Base-by-base conservation (phyloP, 768 basidiomycete genomes). In the Hygrocybe punicea region DNA sequence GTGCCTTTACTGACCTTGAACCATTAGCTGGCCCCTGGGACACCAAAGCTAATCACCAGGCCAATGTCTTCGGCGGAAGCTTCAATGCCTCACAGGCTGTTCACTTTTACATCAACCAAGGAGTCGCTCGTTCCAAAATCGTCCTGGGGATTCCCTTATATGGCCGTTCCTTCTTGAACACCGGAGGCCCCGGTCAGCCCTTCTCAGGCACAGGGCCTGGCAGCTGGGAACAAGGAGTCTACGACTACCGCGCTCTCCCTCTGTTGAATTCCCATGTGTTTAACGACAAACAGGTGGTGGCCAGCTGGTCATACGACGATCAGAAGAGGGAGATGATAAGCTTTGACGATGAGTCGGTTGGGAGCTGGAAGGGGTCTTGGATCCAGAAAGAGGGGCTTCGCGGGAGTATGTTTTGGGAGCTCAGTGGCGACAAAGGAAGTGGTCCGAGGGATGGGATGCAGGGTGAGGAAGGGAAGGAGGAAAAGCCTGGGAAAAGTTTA, bases 331-430 rank as follows among this genome's bases (percentile, higher is more conserved):
- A 97, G 72, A 84, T 93, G 84, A 75, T 95, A 62, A 87, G 87
- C 66, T 96, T 84, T 66, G 93, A 96, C 66, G 81, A 75, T 42
- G 88, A 86, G 55, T 73, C 81, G 19, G 79, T 90, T 2, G 91
- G 81, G 2, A 69, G 70, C 51, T 80, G 81, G 80, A 94, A 95
- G 70, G 91, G 89, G 13, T 78, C 81, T 57, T 98, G 87, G 76
- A 93, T 98, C 66, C 76, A 76, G 63, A 78, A 81, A 35, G 82
- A 87, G 66, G 82, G 83, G 0, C 74, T 98, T 4, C 91, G 90
- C 6, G 97, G 97, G 0, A 89, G 88, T 55, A 99, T 99, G 97
- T 87, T 87, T 63, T 93, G 91, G 92, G 92, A 95, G 69, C 76
- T 96, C 40, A 89, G 87, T 62, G 93, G 91, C 2, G 96, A 98